phyloP scores from a whole-genome alignment of 2,329 filamentous ascomycete genomes.

The Beauveria sp. region DNA sequence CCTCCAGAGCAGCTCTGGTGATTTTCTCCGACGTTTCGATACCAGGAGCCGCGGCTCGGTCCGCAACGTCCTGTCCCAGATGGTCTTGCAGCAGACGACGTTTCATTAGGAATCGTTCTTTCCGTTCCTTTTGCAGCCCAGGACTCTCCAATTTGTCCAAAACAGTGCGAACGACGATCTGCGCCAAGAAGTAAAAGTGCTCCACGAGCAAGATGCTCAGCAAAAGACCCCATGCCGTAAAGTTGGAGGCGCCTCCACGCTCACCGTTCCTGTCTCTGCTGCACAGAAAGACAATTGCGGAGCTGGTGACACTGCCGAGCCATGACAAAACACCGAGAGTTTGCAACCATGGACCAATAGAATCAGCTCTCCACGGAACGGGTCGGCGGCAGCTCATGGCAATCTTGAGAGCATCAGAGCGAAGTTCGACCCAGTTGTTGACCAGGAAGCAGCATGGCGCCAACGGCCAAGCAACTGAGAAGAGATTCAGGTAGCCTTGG shows the following conservation, averaged over 20 bases:
- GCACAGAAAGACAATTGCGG: slow-evolving; percentile 87
- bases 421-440: slow-evolving; percentile 95
- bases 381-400: slow-evolving; percentile 83
- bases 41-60: slow-evolving; percentile 38
- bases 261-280: slow-evolving; percentile 58
- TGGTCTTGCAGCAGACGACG: slow-evolving; percentile 73
- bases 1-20: slow-evolving; percentile 57
- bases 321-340: slow-evolving; percentile 85
- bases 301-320: slow-evolving; percentile 82
- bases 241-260: slow-evolving; percentile 58
- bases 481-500: slow-evolving; percentile 77
- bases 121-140: slow-evolving; percentile 76
- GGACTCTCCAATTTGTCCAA: slow-evolving; percentile 79
- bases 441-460: slow-evolving; percentile 80
- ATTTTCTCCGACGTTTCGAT: slow-evolving; percentile 53
- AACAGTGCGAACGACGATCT: slow-evolving; percentile 62
- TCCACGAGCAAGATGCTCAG: slow-evolving; percentile 79
- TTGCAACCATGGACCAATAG: slow-evolving; percentile 87
- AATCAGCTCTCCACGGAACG: slow-evolving; percentile 82
- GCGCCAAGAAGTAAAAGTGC: slow-evolving; percentile 77
- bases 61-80: slow-evolving; percentile 49
- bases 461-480: slow-evolving; percentile 93
- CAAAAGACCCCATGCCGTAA: slow-evolving; percentile 74
- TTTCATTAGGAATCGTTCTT: slow-evolving; percentile 71
- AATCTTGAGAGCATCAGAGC: slow-evolving; percentile 91